A percentile compares a stretch with the other conserved stretches of the same genome.
phyloP scores from a whole-genome alignment of 768 basidiomycete species.

The Termitomyces sp. region DNA sequence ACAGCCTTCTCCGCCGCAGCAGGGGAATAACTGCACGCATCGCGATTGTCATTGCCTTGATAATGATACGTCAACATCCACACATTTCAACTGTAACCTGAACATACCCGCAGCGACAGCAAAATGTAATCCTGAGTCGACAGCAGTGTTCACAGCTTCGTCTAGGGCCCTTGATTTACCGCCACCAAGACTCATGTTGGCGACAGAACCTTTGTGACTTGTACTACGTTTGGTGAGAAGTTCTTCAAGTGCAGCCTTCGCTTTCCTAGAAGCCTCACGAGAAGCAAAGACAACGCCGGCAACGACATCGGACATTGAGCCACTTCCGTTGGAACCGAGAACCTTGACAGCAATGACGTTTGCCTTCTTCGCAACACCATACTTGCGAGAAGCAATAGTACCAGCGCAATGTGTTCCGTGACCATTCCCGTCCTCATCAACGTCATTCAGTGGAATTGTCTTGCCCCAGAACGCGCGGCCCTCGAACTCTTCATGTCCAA shows the following conservation, averaged over 20 bases:
- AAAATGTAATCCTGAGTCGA: slow-evolving; percentile 84
- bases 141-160: slow-evolving; percentile 79
- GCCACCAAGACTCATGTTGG: slow-evolving; percentile 97
- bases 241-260: slow-evolving; percentile 59
- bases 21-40: slow-evolving; percentile 92
- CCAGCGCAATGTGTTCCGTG: slow-evolving; percentile 96
- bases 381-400: slow-evolving; percentile 89
- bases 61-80: slow-evolving; percentile 2
- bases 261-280: slow-evolving; percentile 44
- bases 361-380: slow-evolving; percentile 95
- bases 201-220: slow-evolving; percentile 89
- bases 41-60: slow-evolving; percentile 77
- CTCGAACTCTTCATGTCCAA: slow-evolving; percentile 79
- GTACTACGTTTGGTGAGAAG: slow-evolving; percentile 69
- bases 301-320: slow-evolving; percentile 92
- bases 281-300: slow-evolving; percentile 84
- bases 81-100: background rate
- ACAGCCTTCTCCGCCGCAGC: slow-evolving; percentile 85
- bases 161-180: slow-evolving; percentile 87
- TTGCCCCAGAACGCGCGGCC: slow-evolving; percentile 91
- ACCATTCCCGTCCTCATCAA: slow-evolving; percentile 90
- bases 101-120: slow-evolving; percentile 89
- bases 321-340: slow-evolving; percentile 90
- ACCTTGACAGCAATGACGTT: slow-evolving; percentile 90
- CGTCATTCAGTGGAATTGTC: slow-evolving; percentile 81